These are phyloP conservation scores for Juglanconis oblonga DNA, from an alignment of 2,329 filamentous ascomycete species.

Conservation along the genomic window DNA sequence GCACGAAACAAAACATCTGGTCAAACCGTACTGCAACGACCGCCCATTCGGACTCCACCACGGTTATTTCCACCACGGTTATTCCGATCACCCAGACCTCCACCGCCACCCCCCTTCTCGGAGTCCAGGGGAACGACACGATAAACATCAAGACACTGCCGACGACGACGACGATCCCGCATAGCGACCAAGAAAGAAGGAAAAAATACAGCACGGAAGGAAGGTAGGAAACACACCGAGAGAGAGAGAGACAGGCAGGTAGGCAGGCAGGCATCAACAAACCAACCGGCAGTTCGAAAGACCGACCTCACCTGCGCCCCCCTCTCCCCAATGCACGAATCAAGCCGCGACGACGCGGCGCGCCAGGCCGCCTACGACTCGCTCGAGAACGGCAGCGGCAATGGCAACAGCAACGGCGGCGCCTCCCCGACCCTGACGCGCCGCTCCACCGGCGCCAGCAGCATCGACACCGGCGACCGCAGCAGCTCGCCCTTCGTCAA, in stretches of 20 bases:
- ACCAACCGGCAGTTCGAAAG: neutral
- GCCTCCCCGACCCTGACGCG: conserved; percentile 17
- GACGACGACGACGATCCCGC: neutral
- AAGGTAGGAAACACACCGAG: neutral
- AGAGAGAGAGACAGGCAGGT: neutral
- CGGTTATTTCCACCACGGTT: conserved; percentile 1
- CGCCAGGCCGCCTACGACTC: conserved; percentile 1
- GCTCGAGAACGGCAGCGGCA: neutral
- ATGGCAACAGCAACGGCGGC: neutral
- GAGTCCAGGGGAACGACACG: neutral
- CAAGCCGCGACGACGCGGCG: conserved; percentile 6
- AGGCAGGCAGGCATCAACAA: neutral
- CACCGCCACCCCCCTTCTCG: neutral
- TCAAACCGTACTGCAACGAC: neutral
- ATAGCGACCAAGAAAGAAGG: neutral
- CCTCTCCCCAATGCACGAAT: conserved; percentile 18
- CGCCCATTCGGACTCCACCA: conserved; percentile 1
- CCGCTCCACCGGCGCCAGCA: conserved; percentile 16
- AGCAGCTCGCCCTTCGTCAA: conserved; percentile 31
- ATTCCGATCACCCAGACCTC: neutral
- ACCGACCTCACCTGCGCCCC: neutral
- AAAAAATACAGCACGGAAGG: neutral
- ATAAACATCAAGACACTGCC: neutral
- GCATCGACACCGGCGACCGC: conserved; percentile 18
- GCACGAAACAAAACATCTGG: too few species aligned